Evolutionary conservation across 257 asterid genomes (phyloP).

Genomic region (Fraxinus pennsylvanica): DNA sequence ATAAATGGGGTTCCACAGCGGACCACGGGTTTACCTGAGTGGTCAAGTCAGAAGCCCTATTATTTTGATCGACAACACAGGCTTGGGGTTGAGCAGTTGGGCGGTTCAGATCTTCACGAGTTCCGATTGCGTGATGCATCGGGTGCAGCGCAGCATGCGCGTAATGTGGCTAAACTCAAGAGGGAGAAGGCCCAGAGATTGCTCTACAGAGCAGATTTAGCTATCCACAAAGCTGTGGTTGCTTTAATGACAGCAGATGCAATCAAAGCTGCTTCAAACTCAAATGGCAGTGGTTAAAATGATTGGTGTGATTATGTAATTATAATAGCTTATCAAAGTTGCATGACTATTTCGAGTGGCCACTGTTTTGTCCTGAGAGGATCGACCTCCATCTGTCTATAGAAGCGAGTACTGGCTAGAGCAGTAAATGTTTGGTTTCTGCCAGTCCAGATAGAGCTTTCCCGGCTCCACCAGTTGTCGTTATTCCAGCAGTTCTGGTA

Average conservation of each 20-base stretch:
- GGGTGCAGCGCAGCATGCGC: slow-evolving; percentile 67
- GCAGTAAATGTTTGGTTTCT: slow-evolving; percentile 23
- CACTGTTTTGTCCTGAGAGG: slow-evolving; percentile 6
- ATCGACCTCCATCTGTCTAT: slow-evolving; percentile 24
- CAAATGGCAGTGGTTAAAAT: slow-evolving; percentile 37
- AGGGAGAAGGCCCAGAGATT: slow-evolving; percentile 76
- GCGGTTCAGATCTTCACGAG: slow-evolving; percentile 56
- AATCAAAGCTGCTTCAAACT: slow-evolving; percentile 48
- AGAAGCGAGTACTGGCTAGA: slow-evolving; percentile 30
- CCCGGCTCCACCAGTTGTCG: slow-evolving; percentile 27
- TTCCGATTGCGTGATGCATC: slow-evolving; percentile 70
- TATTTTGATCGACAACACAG: slow-evolving; percentile 40
- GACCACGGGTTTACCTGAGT: slow-evolving; percentile 53
- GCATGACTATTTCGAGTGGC: slow-evolving; percentile 12
- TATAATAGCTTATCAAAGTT: slow-evolving; percentile 20
- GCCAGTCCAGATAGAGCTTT: slow-evolving; percentile 37
- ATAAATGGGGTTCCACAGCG: slow-evolving; percentile 59
- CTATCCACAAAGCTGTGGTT: slow-evolving; percentile 77
- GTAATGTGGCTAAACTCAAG: slow-evolving; percentile 69
- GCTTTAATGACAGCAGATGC: slow-evolving; percentile 86
- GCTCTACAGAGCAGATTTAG: slow-evolving; percentile 68
- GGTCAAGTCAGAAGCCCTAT: slow-evolving; percentile 46
- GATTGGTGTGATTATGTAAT: slow-evolving; percentile 25
- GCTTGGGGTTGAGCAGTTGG: slow-evolving; percentile 41
- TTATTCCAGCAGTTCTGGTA: slow-evolving; percentile 35